A percentile compares a stretch with the other conserved stretches of the same genome.
Evolutionary conservation across 345 rosid genomes (phyloP).

Genomic region (Sisymbrium altissimum): DNA sequence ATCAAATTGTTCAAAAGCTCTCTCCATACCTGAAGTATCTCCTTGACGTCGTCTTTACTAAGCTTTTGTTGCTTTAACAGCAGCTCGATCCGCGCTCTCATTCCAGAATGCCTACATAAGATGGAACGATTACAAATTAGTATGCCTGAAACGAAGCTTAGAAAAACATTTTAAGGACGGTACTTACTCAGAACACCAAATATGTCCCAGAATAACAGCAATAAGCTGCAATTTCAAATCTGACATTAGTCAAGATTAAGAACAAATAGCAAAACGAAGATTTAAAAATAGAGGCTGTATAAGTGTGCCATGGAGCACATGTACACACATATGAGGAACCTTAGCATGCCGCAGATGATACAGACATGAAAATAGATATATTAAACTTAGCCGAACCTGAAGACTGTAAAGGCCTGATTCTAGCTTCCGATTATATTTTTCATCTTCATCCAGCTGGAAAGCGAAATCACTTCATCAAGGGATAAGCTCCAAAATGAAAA

Average conservation of each 20-base stretch:
- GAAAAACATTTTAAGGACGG: background rate
- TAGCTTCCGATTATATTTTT: constrained; percentile 70
- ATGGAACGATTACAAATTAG: constrained; percentile 7
- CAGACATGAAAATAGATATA: background rate
- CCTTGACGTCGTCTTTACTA: constrained; percentile 60
- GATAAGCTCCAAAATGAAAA: background rate
- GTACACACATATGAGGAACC: background rate
- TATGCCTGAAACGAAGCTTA: background rate
- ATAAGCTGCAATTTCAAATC: constrained; percentile 59
- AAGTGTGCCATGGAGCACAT: background rate
- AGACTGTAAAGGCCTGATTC: constrained; percentile 96
- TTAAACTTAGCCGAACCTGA: constrained; percentile 54
- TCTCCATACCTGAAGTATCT: constrained; percentile 64
- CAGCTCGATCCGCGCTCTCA: constrained; percentile 81
- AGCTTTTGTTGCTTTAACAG: constrained; percentile 91
- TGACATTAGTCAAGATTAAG: background rate
- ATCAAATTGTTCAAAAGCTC: background rate
- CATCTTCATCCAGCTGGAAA: constrained; percentile 87
- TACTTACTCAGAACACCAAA: constrained; percentile 97
- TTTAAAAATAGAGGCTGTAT: background rate
- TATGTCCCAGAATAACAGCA: constrained; percentile 82
- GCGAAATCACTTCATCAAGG: constrained; percentile 4
- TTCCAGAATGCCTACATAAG: constrained; percentile 57
- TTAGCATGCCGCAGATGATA: background rate
- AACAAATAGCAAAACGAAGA: background rate